phyloP scores from a whole-genome alignment of 2,329 filamentous ascomycete genomes.

The Huntiella abstrusa region DNA sequence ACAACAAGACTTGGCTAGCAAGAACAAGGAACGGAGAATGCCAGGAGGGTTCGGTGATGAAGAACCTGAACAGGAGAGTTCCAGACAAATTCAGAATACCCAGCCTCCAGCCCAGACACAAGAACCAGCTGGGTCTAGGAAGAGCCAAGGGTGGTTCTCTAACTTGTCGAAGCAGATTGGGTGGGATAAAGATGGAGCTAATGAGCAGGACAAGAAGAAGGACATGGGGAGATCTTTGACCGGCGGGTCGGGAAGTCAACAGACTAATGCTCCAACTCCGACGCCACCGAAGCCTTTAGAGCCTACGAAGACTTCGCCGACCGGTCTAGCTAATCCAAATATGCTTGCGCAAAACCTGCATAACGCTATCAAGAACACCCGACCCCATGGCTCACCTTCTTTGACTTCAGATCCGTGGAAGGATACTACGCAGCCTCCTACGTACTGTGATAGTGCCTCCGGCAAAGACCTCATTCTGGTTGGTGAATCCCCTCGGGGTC shows the following conservation, averaged over 20 bases:
- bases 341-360: constrained; percentile 51
- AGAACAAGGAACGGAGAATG: constrained; percentile 14
- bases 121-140: constrained; percentile 17
- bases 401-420: constrained; percentile 58
- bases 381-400: constrained; percentile 52
- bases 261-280: constrained; percentile 20
- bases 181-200: constrained; percentile 21
- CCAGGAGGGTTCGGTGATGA: constrained; percentile 10
- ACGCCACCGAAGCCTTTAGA: background rate
- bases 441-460: constrained; percentile 67
- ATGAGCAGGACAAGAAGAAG: constrained; percentile 2
- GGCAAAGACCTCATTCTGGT: constrained; percentile 54
- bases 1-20: constrained; percentile 18
- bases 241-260: constrained; percentile 13
- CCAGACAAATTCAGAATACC: background rate
- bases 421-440: constrained; percentile 61
- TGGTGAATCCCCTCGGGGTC: constrained; percentile 49
- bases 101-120: constrained; percentile 17
- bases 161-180: constrained; percentile 49
- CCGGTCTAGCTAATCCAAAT: constrained; percentile 35
- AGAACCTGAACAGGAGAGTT: background rate
- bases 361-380: constrained; percentile 60
- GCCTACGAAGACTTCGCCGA: background rate
- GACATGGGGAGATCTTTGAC: background rate
- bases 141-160: constrained; percentile 44